These are phyloP conservation scores for Colletotrichum nymphaeae DNA, from an alignment of 2,329 filamentous ascomycete genomes.

Conservation along the genomic window DNA sequence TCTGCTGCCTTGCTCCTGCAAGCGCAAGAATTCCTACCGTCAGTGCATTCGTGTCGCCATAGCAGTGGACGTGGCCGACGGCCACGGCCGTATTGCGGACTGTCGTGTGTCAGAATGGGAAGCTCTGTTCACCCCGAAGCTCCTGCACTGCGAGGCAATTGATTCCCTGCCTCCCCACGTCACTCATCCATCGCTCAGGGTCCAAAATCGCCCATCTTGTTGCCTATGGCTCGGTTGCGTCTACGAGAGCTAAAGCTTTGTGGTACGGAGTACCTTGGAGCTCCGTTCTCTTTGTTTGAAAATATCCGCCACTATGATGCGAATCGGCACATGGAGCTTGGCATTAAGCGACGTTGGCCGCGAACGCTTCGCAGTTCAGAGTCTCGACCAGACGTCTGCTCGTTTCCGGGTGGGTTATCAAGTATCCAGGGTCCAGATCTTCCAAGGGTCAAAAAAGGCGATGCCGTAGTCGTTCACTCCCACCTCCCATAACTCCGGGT, in stretches of 20 bases:
- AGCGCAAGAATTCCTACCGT: background rate
- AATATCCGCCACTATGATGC: slow-evolving; percentile 3
- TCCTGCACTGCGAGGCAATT: background rate
- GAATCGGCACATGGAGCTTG: slow-evolving; percentile 3
- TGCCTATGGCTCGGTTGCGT: background rate
- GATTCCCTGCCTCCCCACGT: slow-evolving; percentile 8
- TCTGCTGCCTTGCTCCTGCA: slow-evolving; percentile 17
- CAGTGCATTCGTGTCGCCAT: slow-evolving; percentile 26
- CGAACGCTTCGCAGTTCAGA: background rate
- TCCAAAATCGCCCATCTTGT: background rate
- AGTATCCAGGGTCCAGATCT: background rate
- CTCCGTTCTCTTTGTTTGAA: background rate
- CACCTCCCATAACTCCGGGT: background rate
- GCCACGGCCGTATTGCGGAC: background rate
- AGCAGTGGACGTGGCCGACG: slow-evolving; percentile 32
- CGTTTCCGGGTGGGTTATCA: background rate
- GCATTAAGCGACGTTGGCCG: slow-evolving; percentile 2
- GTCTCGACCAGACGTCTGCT: background rate
- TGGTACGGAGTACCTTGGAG: background rate
- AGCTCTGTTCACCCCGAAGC: slow-evolving; percentile 3
- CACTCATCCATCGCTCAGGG: slow-evolving; percentile 11
- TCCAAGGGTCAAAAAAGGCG: background rate
- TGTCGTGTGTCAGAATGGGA: background rate
- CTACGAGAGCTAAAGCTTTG: slow-evolving; percentile 4
- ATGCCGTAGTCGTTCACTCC: slow-evolving; percentile 1